A percentile compares a stretch with the other conserved stretches of the same genome.
These are phyloP conservation scores for Brassica napus DNA, from an alignment of 345 rosid species.

Conservation along the genomic window Da-Ae NC_063434.1:29850501-29851000, in stretches of 20 bases:
- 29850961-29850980: slow-evolving; percentile 35
- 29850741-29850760: slow-evolving; percentile 50
- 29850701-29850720: background rate
- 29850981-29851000: slow-evolving; percentile 15
- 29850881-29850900: slow-evolving; percentile 44
- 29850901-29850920: background rate
- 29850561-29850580: background rate
- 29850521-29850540: slow-evolving; percentile 7
- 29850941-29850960: slow-evolving; percentile 18
- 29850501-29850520: slow-evolving; percentile 82
- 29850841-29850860: slow-evolving; percentile 27
- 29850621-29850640: slow-evolving; percentile 86
- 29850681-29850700: slow-evolving; percentile 11
- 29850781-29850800: slow-evolving; percentile 68
- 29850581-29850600: background rate
- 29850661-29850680: slow-evolving; percentile 89
- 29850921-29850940: background rate
- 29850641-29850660: slow-evolving; percentile 82
- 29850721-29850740: background rate
- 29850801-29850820: slow-evolving; percentile 37
- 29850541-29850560: no score
- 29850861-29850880: slow-evolving; percentile 16
- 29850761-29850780: slow-evolving; percentile 74
- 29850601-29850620: slow-evolving; percentile 52
- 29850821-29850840: slow-evolving; percentile 31